phyloP scores from a whole-genome alignment of 2,329 filamentous ascomycete genomes.

The Phyllosticta ampelicida region DNA sequence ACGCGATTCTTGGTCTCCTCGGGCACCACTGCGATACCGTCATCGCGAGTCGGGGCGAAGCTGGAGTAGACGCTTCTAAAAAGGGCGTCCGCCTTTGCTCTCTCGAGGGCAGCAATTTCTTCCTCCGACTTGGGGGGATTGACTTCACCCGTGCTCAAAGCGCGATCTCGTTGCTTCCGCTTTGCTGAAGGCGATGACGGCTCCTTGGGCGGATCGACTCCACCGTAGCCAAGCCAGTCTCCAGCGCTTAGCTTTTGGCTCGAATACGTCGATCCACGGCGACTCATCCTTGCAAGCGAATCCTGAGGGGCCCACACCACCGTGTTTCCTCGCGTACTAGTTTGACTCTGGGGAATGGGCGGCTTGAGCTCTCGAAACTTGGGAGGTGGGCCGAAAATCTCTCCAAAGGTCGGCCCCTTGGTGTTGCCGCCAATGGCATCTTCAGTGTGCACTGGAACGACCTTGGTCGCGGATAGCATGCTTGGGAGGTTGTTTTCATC shows the following conservation, averaged over 20 bases:
- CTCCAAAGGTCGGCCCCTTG: conserved; percentile 55
- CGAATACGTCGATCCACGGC: conserved; percentile 48
- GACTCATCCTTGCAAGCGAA: conserved; percentile 37
- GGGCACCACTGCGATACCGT: conserved; percentile 59
- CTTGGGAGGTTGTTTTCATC: conserved; percentile 59
- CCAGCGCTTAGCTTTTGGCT: conserved; percentile 55
- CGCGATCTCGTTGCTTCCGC: conserved; percentile 61
- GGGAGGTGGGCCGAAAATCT: conserved; percentile 60
- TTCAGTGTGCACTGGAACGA: conserved; percentile 43
- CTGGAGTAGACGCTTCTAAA: conserved; percentile 71
- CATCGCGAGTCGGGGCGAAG: conserved; percentile 67
- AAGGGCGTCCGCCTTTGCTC: conserved; percentile 60
- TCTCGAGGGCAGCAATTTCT: conserved; percentile 33
- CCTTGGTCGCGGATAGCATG: conserved; percentile 59
- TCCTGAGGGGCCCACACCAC: conserved; percentile 44
- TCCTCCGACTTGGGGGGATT: conserved; percentile 40
- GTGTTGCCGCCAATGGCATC: conserved; percentile 38
- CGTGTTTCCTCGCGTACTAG: conserved; percentile 47
- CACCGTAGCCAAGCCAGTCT: conserved; percentile 51
- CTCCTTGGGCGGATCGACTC: conserved; percentile 30
- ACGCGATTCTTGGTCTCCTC: conserved; percentile 55
- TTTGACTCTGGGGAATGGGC: conserved; percentile 60
- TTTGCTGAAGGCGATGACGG: conserved; percentile 50
- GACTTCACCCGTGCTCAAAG: conserved; percentile 53
- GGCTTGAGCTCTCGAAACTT: conserved; percentile 56